Base-by-base conservation (phyloP, 768 basidiomycete species). In the Cystofilobasidium ferigula region DNA sequence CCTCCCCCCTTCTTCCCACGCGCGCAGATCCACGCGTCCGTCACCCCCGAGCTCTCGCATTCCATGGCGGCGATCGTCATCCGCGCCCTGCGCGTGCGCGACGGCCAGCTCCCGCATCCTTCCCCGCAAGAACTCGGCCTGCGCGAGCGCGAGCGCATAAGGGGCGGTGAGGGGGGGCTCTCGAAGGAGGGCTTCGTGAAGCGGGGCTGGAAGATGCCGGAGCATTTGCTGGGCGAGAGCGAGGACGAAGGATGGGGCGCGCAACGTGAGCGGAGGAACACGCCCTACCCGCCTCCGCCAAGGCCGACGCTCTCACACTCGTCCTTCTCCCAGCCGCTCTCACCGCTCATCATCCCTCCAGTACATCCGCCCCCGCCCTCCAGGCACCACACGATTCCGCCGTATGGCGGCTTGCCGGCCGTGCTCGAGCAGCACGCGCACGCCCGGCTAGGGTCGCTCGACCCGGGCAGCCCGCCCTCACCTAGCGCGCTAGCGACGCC, bases 21-120 rank as follows among this genome's bases (percentile, higher is more conserved):
- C 40, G 40, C 32, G 13, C 35, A 64, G 64, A 53, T 66, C 30
- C 64, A 66, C 51, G 51, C 64, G 20, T 40, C 58, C 35, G 64
- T 66, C 45, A 66, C 64, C 7, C 57, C 42, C 47, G 64, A 66
- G 36, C 64, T 66, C 20, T 48, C 64, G 24, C 59, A 57, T 20
- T 42, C 57, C 24, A 66, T 66, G 64, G 35, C 58, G 8, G 35
- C 45, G 20, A 38, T 66, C 57, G 64, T 66, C 47, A 34, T 66
- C 30, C 57, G 64, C 20, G 57, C 64, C 4, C 64, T 66, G n/a
- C 35, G 51, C n/a, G 48, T 32, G 9, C 57, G 59, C 26, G 48
- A 63, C 40, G 35, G 48, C n/a, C 62, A 63, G 30, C 26, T 28
- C 13, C 28, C 51, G 5, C 26, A 32, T 2, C 26, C 26, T 26